Evolutionary conservation across 495 filamentous ascomycete species (phyloP).

Genomic region (Lepraria neglecta): DNA sequence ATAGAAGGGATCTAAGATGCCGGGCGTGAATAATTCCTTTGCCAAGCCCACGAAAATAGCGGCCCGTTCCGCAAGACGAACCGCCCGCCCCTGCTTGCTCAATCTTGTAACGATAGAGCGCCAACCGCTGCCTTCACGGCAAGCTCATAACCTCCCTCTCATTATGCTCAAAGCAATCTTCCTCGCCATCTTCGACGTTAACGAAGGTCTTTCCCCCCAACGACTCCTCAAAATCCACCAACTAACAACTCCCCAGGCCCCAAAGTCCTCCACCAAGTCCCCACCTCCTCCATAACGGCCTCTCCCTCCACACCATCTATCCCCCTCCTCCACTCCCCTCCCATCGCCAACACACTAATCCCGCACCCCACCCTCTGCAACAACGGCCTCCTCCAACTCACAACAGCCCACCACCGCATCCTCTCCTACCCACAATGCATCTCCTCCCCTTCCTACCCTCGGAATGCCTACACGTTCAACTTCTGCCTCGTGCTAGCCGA

Average conservation of each 20-base stretch:
- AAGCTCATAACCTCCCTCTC: not conserved
- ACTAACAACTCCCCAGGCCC: slow-evolving; percentile 53
- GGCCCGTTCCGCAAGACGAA: no score
- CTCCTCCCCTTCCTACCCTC: slow-evolving; percentile 63
- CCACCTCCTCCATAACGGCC: slow-evolving; percentile 62
- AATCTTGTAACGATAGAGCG: not conserved
- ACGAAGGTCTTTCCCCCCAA: slow-evolving; percentile 52
- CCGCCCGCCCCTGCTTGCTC: not conserved
- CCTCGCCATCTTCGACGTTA: slow-evolving; percentile 85
- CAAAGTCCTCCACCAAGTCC: slow-evolving; percentile 54
- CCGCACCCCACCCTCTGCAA: slow-evolving; percentile 82
- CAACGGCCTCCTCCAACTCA: slow-evolving; percentile 56
- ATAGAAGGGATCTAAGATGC: no score
- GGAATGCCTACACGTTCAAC: slow-evolving; percentile 98
- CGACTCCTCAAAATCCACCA: slow-evolving; percentile 37
- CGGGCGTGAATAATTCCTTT: no score
- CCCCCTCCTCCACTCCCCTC: slow-evolving; percentile 74
- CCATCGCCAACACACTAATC: slow-evolving; percentile 83
- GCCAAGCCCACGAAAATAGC: no score
- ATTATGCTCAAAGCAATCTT: slow-evolving; percentile 90
- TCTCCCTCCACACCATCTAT: slow-evolving; percentile 46
- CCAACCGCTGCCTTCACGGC: slow-evolving; percentile 11
- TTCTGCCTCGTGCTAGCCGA: slow-evolving; percentile 81
- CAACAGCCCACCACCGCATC: slow-evolving; percentile 76
- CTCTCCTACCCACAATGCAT: slow-evolving; percentile 88